Percentiles rank a stretch among this genome's conserved stretches.
Conservation (phyloP, 495 filamentous ascomycete genomes). For the Aspergillus asperescens region DNA sequence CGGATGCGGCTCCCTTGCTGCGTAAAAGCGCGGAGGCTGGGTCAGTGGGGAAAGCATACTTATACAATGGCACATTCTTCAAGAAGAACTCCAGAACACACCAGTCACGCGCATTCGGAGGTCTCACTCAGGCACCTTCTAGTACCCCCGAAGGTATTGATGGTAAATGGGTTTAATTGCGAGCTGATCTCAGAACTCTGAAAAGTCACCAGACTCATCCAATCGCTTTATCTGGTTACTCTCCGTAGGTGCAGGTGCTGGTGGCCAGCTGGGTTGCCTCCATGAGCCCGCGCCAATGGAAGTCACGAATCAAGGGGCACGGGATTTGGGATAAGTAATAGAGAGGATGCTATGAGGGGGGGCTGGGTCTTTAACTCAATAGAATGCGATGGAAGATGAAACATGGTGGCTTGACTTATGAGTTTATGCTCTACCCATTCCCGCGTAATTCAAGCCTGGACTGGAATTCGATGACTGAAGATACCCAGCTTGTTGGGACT, state of each 20-base stretch:
- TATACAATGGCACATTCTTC: not conserved
- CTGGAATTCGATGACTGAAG: not conserved
- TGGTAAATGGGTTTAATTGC: no score
- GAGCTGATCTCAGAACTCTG: not conserved
- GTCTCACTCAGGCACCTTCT: no score
- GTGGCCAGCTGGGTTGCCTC: not conserved
- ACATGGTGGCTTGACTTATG: not conserved
- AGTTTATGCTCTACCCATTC: not conserved
- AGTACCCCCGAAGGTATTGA: no score
- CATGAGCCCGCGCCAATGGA: slow-evolving; percentile 10
- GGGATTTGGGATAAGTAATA: not conserved
- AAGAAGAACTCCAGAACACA: not conserved
- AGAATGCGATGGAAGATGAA: not conserved
- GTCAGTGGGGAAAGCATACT: not conserved
- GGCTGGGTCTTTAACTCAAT: not conserved
- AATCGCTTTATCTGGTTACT: not conserved
- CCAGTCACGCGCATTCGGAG: no score
- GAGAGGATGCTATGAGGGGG: not conserved
- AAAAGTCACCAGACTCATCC: slow-evolving; percentile 12
- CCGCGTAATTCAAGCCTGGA: not conserved
- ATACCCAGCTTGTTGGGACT: no score
- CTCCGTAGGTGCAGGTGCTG: not conserved
- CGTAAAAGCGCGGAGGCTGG: not conserved
- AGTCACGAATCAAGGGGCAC: slow-evolving; percentile 12
- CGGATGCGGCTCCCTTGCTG: not conserved